Conservation (phyloP, 331 rosid genomes). For the Acacia pycnantha region DNA sequence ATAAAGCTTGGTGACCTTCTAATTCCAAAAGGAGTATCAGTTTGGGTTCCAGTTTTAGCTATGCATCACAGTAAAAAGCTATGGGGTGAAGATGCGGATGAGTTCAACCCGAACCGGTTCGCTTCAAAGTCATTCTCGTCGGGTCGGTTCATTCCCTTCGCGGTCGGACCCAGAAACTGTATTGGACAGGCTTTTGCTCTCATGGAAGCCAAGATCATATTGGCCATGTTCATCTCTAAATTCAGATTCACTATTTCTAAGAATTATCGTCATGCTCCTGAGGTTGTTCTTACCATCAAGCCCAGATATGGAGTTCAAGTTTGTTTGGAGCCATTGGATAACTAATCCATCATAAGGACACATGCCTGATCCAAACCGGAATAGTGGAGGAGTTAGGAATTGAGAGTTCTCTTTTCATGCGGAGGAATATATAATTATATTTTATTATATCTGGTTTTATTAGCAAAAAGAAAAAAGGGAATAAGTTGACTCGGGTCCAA, state of each 20-base stretch:
- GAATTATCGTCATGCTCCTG: constrained; percentile 85
- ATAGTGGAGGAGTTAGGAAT: background rate
- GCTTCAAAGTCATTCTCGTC: constrained; percentile 68
- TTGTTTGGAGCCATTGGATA: constrained; percentile 58
- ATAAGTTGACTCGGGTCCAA: background rate
- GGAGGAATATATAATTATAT: background rate
- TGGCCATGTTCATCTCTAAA: constrained; percentile 75
- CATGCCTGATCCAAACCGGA: background rate
- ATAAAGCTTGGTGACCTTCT: constrained; percentile 75
- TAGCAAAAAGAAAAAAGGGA: background rate
- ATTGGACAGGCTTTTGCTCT: constrained; percentile 88
- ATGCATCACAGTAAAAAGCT: constrained; percentile 83
- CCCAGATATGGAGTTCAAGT: constrained; percentile 95
- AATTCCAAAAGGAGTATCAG: constrained; percentile 87
- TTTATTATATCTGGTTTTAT: background rate
- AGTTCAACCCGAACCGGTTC: constrained; percentile 86
- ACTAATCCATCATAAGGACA: background rate
- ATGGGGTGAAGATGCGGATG: constrained; percentile 95
- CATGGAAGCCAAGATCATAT: constrained; percentile 89
- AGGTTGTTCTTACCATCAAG: constrained; percentile 80
- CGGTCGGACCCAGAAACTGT: constrained; percentile 86
- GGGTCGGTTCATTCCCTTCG: constrained; percentile 86
- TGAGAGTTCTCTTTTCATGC: background rate
- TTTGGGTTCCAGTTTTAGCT: constrained; percentile 96
- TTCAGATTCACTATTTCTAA: constrained; percentile 65